A percentile compares a stretch with the other conserved stretches of the same genome.
phyloP scores from a whole-genome alignment of 495 filamentous ascomycete genomes.

The Daldinia vernicosa region DNA sequence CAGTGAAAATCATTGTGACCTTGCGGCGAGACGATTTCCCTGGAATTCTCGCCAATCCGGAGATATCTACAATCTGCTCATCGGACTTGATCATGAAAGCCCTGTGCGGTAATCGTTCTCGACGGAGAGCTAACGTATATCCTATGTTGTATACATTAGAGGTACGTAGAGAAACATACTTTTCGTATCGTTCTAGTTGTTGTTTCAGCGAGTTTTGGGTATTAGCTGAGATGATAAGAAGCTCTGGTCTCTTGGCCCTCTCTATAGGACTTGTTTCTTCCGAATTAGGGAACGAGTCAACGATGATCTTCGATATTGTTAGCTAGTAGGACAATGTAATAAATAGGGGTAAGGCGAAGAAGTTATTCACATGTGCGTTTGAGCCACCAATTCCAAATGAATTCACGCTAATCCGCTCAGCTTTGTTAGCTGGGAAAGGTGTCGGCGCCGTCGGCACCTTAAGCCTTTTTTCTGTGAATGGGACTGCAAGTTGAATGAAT shows the following conservation, averaged over 20 bases:
- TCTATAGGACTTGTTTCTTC: neutral
- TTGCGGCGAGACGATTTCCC: slow-evolving; percentile 15
- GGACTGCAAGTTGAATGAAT: slow-evolving; percentile 23
- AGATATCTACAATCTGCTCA: slow-evolving; percentile 24
- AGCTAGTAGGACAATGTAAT: neutral
- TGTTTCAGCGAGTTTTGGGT: slow-evolving; percentile 33
- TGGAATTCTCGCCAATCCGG: slow-evolving; percentile 4
- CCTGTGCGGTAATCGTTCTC: slow-evolving; percentile 44
- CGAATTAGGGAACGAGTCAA: neutral
- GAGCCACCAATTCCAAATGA: slow-evolving; percentile 61
- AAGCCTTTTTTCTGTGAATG: slow-evolving; percentile 38
- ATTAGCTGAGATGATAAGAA: slow-evolving; percentile 41
- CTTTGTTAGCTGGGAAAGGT: slow-evolving; percentile 34
- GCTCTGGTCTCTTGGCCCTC: slow-evolving; percentile 21
- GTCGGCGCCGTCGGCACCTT: slow-evolving; percentile 36
- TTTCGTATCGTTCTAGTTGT: slow-evolving; percentile 25
- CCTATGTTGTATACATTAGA: slow-evolving; percentile 35
- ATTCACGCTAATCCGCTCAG: slow-evolving; percentile 52
- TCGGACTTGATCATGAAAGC: slow-evolving; percentile 37
- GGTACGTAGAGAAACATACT: slow-evolving; percentile 25
- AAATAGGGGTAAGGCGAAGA: neutral
- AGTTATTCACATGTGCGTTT: slow-evolving; percentile 54
- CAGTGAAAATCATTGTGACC: slow-evolving; percentile 51
- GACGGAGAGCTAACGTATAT: slow-evolving; percentile 46
- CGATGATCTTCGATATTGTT: neutral